Conservation (phyloP, 768 basidiomycete genomes). For the Dacryopinax spathularia region DNA sequence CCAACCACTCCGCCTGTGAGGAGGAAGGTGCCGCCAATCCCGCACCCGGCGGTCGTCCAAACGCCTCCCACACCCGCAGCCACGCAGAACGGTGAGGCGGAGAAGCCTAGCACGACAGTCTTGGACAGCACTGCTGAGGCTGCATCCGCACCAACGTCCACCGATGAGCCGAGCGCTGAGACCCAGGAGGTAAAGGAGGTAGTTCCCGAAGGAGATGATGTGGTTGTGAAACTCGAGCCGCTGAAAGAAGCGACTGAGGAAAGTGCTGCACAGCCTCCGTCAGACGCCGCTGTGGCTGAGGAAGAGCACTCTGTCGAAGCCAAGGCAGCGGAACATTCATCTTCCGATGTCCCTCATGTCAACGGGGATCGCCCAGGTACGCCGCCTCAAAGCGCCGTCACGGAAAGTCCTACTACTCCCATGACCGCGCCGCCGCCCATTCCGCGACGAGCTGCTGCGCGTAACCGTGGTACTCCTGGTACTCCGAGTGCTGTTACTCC, state of each 20-base stretch:
- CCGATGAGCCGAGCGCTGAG: neutral
- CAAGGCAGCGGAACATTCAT: neutral
- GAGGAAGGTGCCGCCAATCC: neutral
- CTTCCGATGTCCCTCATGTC: neutral
- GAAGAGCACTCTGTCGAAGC: neutral
- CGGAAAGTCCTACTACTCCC: constrained; percentile 2
- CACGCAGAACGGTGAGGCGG: neutral
- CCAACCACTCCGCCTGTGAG: neutral
- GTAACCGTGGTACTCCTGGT: constrained; percentile 8
- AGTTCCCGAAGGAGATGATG: neutral
- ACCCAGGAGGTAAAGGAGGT: neutral
- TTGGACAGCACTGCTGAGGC: neutral
- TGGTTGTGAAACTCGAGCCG: neutral
- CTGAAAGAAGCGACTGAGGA: neutral
- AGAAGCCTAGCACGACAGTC: neutral
- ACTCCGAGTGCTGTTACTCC: neutral
- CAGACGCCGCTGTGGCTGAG: no score
- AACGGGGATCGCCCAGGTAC: neutral
- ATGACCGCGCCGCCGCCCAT: constrained; percentile 16
- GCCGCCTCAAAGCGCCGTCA: neutral
- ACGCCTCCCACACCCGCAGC: neutral
- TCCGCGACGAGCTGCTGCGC: constrained; percentile 17
- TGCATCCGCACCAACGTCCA: neutral
- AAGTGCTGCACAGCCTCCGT: no score
- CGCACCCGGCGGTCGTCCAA: neutral